These are phyloP conservation scores for Leishmania tropica DNA, from an alignment of 208 protist genomes.

Conservation along the genomic window DNA sequence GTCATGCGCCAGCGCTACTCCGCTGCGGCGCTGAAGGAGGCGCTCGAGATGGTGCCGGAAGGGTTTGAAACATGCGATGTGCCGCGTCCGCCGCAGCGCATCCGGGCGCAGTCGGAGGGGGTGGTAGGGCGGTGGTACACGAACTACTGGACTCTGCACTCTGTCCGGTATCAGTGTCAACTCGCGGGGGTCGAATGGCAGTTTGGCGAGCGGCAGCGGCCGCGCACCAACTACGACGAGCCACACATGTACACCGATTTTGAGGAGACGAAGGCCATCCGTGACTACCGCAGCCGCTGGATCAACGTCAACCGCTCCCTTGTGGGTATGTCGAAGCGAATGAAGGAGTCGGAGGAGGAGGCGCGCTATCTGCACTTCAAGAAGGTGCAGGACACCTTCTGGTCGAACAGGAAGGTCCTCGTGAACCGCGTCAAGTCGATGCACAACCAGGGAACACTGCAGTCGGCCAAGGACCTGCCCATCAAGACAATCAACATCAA, in stretches of 20 bases:
- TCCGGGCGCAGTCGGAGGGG: conserved; percentile 84
- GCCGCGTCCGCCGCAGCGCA: conserved; percentile 84
- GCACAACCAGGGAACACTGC: conserved; percentile 82
- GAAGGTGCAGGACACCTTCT: conserved; percentile 89
- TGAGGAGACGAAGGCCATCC: conserved; percentile 87
- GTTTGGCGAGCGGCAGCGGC: conserved; percentile 75
- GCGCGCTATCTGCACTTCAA: conserved; percentile 86
- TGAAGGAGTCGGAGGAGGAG: conserved; percentile 91
- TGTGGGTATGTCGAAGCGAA: conserved; percentile 85
- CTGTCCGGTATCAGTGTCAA: conserved; percentile 85
- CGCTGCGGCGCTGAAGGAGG: conserved; percentile 65
- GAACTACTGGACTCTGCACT: conserved; percentile 93
- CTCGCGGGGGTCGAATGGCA: conserved; percentile 81
- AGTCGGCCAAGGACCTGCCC: conserved; percentile 75
- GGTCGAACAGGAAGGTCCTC: conserved; percentile 89
- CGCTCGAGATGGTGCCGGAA: conserved; percentile 75
- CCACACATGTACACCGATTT: conserved; percentile 90
- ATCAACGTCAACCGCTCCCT: conserved; percentile 93
- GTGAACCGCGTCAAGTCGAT: conserved; percentile 93
- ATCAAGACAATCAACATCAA: conserved; percentile 90
- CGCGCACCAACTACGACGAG: conserved; percentile 91
- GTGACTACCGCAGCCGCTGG: conserved; percentile 91
- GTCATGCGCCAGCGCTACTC: conserved; percentile 86
- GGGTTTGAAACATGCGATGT: conserved; percentile 86
- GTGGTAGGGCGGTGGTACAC: conserved; percentile 91